Evolutionary conservation across 2,329 filamentous ascomycete species (phyloP).

Genomic region (Colletotrichum cuscutae): DNA sequence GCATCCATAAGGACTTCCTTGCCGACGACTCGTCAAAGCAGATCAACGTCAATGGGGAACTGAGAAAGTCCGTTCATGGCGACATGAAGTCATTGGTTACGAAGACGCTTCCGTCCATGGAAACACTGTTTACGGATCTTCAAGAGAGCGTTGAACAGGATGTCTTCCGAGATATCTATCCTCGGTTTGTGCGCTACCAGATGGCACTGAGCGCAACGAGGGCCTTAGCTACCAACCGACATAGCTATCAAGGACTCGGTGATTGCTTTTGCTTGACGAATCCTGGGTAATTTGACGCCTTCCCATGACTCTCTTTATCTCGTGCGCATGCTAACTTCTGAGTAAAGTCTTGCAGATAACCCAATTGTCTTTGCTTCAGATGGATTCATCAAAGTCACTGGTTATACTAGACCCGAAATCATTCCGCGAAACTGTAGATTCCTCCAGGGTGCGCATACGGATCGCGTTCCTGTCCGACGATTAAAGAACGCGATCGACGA

Average conservation of each 20-base stretch:
- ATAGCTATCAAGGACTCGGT: slow-evolving; percentile 63
- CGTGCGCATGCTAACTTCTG: not conserved
- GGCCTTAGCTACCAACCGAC: slow-evolving; percentile 51
- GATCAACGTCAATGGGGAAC: slow-evolving; percentile 52
- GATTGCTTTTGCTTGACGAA: slow-evolving; percentile 69
- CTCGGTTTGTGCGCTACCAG: slow-evolving; percentile 63
- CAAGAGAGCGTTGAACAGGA: slow-evolving; percentile 55
- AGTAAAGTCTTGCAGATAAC: slow-evolving; percentile 57
- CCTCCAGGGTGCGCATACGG: slow-evolving; percentile 59
- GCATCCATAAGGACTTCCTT: slow-evolving; percentile 45
- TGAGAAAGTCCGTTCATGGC: slow-evolving; percentile 53
- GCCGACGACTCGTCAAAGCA: slow-evolving; percentile 46
- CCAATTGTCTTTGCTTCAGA: slow-evolving; percentile 61
- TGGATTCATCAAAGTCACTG: slow-evolving; percentile 61
- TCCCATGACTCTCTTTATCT: too few relatives aligned
- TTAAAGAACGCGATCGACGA: slow-evolving; percentile 53
- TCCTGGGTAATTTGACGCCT: slow-evolving; percentile 41
- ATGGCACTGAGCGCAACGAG: slow-evolving; percentile 56
- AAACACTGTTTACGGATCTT: slow-evolving; percentile 55
- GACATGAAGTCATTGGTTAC: slow-evolving; percentile 59
- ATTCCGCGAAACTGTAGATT: slow-evolving; percentile 63
- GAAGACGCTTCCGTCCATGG: slow-evolving; percentile 56
- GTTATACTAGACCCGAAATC: slow-evolving; percentile 58
- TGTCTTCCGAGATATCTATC: slow-evolving; percentile 58
- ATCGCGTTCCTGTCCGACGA: slow-evolving; percentile 51